Conservation (phyloP, 2,329 filamentous ascomycete genomes). For the Paraphoma sp. region DNA sequence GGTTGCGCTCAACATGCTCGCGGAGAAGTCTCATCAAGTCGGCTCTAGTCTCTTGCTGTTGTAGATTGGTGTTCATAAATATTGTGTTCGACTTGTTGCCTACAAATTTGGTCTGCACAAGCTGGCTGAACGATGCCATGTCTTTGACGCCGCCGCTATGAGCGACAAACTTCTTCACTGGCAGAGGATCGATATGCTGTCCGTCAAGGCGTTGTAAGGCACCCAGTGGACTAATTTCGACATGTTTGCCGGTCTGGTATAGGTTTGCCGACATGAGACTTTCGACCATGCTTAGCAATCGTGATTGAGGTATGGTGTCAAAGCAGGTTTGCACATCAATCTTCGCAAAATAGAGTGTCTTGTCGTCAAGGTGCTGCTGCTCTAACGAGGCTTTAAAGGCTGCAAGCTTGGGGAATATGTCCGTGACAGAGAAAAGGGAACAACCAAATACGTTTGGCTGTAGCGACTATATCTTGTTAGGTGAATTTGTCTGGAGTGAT, state of each 20-base stretch:
- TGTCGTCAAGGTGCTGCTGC: conserved; percentile 38
- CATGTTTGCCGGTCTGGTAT: conserved; percentile 78
- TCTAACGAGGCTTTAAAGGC: conserved; percentile 66
- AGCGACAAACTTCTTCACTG: conserved; percentile 49
- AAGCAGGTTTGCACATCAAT: conserved; percentile 92
- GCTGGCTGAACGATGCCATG: conserved; percentile 39
- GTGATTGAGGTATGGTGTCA: conserved; percentile 88
- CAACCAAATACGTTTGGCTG: conserved; percentile 71
- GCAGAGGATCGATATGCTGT: conserved; percentile 38
- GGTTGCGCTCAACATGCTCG: conserved; percentile 82
- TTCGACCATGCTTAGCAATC: conserved; percentile 71
- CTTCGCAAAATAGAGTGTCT: conserved; percentile 83
- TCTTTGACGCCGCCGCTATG: conserved; percentile 43
- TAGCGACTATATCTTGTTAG: conserved; percentile 29
- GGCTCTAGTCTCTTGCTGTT: conserved; percentile 62
- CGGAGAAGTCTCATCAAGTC: conserved; percentile 73
- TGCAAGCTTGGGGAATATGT: conserved; percentile 78
- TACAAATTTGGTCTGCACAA: conserved; percentile 38
- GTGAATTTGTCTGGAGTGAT: not conserved
- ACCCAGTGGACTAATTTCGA: conserved; percentile 67
- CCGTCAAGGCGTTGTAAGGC: conserved; percentile 40
- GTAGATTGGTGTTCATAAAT: conserved; percentile 74
- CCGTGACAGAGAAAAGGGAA: conserved; percentile 79
- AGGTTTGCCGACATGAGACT: conserved; percentile 61
- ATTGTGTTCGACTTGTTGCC: conserved; percentile 66